phyloP scores from a whole-genome alignment of 352 stramenopile species.

The Phytopythium cucurbitacearum region DNA sequence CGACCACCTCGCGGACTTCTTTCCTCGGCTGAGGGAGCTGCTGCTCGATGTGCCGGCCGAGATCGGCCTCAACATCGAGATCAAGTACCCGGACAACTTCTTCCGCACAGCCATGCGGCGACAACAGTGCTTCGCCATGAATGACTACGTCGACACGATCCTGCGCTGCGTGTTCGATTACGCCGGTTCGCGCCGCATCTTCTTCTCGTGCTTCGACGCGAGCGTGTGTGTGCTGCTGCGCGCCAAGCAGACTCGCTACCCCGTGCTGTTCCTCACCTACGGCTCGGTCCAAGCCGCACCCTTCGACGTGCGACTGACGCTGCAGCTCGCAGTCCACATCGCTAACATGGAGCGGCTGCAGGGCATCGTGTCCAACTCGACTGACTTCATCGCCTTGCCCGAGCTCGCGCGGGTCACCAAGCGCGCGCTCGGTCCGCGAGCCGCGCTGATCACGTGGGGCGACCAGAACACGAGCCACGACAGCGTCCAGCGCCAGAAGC shows the following conservation, averaged over 20 bases:
- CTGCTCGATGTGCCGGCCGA: slow-evolving; percentile 69
- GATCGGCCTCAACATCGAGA: slow-evolving; percentile 75
- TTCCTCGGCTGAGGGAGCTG: slow-evolving; percentile 58
- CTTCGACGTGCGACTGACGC: slow-evolving; percentile 51
- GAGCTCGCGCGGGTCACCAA: slow-evolving; percentile 51
- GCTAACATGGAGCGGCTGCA: slow-evolving; percentile 59
- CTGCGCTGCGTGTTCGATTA: slow-evolving; percentile 67
- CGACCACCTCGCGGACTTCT: slow-evolving; percentile 64
- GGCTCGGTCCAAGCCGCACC: slow-evolving; percentile 39
- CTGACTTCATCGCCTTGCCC: slow-evolving; percentile 52
- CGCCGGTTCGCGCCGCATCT: slow-evolving; percentile 53
- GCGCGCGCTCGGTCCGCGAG: slow-evolving; percentile 3
- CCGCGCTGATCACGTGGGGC: slow-evolving; percentile 66
- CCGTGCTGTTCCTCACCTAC: slow-evolving; percentile 73
- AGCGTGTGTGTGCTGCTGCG: slow-evolving; percentile 60
- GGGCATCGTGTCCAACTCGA: slow-evolving; percentile 75
- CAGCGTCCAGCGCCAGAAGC: slow-evolving; percentile 68
- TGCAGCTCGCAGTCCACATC: slow-evolving; percentile 61
- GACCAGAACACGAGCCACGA: slow-evolving; percentile 77
- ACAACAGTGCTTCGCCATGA: slow-evolving; percentile 58
- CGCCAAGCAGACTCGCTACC: slow-evolving; percentile 69
- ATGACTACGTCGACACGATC: slow-evolving; percentile 71
- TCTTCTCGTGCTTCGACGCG: slow-evolving; percentile 83
- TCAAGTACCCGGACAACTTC: slow-evolving; percentile 74
- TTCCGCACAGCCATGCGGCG: slow-evolving; percentile 35